These are phyloP conservation scores for Phialophora tarda DNA, from an alignment of 2,329 filamentous ascomycete genomes.

Conservation along the genomic window DNA sequence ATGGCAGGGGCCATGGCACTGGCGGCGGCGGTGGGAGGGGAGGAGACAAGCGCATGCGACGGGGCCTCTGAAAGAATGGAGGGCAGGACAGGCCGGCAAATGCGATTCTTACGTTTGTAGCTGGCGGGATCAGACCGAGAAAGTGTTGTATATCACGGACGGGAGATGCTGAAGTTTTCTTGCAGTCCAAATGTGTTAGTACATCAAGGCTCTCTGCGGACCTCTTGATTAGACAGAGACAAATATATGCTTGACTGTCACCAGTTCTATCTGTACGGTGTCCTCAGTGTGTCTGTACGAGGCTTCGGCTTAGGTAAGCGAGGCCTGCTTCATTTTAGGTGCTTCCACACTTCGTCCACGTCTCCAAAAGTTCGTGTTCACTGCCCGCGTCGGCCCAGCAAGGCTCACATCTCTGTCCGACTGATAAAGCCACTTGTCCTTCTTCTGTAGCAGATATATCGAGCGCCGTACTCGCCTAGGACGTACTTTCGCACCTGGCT, in stretches of 20 bases:
- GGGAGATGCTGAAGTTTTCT: slow-evolving; percentile 8
- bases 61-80: slow-evolving; percentile 43
- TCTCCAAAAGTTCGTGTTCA: slow-evolving; percentile 12
- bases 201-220: background rate
- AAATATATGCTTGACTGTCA: background rate
- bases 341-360: background rate
- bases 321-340: background rate
- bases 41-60: slow-evolving; percentile 50
- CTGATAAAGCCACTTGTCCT: slow-evolving; percentile 21
- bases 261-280: too few species aligned
- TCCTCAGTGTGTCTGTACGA: background rate
- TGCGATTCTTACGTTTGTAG: background rate
- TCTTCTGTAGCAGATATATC: background rate
- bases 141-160: slow-evolving; percentile 17
- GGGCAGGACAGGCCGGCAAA: background rate
- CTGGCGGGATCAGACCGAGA: background rate
- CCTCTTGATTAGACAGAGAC: background rate
- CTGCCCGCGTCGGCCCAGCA: slow-evolving; percentile 4
- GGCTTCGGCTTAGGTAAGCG: background rate
- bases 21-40: slow-evolving; percentile 43
- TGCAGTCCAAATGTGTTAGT: slow-evolving; percentile 18
- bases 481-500: background rate
- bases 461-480: background rate
- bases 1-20: slow-evolving; percentile 33
- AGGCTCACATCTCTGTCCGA: slow-evolving; percentile 7